Conservation (phyloP, 148 eudicot species). For the Nepenthes gracilis region DNA sequence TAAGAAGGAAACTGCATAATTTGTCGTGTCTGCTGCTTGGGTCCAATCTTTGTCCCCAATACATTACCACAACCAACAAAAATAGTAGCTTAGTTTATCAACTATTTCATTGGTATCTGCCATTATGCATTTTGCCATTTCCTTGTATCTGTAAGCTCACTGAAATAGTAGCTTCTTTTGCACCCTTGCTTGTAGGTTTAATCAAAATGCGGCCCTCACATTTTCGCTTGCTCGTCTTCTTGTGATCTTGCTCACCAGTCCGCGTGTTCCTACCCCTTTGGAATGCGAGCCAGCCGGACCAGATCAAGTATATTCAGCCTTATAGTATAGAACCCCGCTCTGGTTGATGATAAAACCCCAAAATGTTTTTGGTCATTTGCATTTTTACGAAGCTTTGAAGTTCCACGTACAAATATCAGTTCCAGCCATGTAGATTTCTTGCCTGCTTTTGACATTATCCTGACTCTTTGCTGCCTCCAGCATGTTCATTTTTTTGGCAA, state of each 20-base stretch:
- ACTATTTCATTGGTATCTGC: slow-evolving; percentile 46
- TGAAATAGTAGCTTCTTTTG: slow-evolving; percentile 3
- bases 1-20: slow-evolving; percentile 2
- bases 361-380: not conserved
- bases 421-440: not conserved
- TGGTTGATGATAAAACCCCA: slow-evolving; percentile 45
- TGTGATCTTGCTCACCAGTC: slow-evolving; percentile 78
- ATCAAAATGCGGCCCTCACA: slow-evolving; percentile 94
- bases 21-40: slow-evolving; percentile 96
- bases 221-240: slow-evolving; percentile 53
- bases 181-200: slow-evolving; percentile 39
- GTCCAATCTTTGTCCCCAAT: slow-evolving; percentile 85
- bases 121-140: not conserved
- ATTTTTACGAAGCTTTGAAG: too few species aligned
- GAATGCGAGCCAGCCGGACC: slow-evolving; percentile 4
- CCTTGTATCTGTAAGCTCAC: not conserved
- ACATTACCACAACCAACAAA: slow-evolving; percentile 59
- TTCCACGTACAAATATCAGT: not conserved
- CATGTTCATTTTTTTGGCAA: not conserved
- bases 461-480: not conserved
- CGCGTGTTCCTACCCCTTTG: slow-evolving; percentile 85
- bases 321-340: too few species aligned
- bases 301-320: too few species aligned
- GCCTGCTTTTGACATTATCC: too few species aligned
- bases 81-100: too few species aligned